Base-by-base conservation (phyloP, 116 monocot genomes). In the Papilionanthe hybrid region DNA sequence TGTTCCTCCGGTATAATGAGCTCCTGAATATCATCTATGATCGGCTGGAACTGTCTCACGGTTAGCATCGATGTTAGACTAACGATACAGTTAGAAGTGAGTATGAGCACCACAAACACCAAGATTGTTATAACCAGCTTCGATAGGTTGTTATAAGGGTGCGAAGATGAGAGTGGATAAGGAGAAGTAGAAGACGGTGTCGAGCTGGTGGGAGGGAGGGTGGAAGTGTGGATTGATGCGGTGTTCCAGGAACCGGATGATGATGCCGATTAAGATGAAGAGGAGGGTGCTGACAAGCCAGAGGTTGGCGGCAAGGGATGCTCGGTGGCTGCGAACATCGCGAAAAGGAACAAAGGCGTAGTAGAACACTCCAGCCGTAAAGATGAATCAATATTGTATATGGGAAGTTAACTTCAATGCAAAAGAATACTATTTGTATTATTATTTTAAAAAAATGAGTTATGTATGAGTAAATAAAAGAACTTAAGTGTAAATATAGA, bases 51-150 rank as follows among this genome's bases (percentile, higher is more conserved):
- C 82, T 89, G 87, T 69, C 87, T 87, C 30, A 89, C 87, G 9
- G 89, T 92, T 7, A 92, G 82, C 87, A 92, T 89, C 3, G 87
- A 87, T 0, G 89, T 89, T 42, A 92, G 82, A 80, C 92, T 92
- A 3, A 89, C 92, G 1, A 87, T 92, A 83, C 87, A 92, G 55
- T 89, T 92, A 11, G 87, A 87, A 23, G 87, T 87, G n/a, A 92
- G 74, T 18, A 89, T 89, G 4, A 89, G 86, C 25, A 89, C 92
- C 20, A 92, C 89, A 27, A 92, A 92, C 48, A 92, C 77, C 92
- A 89, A 92, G 17, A 92, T 82, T 37, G 83, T 86, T 75, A 92
- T 65, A 57, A 80, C 76, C 55, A 92, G 15, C 48, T 75, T 84
- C 5, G 89, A 84, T 17, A 89, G 81, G 69, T 87, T 89, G 89